Percentiles rank a stretch among this genome's conserved stretches.
These are phyloP conservation scores for Hyparrhenia diplandra DNA, from an alignment of 176 grass and related monocot species.

Conservation along the genomic window DNA sequence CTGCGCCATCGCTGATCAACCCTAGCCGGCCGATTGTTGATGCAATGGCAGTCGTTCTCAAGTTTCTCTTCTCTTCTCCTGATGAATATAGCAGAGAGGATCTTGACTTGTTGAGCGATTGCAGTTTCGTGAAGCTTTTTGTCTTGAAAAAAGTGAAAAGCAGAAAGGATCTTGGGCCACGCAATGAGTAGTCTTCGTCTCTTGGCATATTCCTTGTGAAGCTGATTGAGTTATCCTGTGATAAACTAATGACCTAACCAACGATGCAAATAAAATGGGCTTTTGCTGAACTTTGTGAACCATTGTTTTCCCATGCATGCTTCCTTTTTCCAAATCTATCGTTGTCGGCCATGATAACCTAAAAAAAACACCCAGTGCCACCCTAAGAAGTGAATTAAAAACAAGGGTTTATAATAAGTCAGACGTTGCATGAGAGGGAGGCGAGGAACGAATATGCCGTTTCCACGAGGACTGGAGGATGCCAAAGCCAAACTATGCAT, in stretches of 20 bases:
- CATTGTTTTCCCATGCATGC: not conserved
- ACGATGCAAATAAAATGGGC: not conserved
- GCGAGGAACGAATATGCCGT: slow-evolving; percentile 13
- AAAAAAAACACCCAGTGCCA: not conserved
- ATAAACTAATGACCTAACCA: not conserved
- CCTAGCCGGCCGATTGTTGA: not conserved
- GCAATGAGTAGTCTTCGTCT: not conserved
- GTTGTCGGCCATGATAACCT: slow-evolving; percentile 34
- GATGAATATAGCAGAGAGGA: not conserved
- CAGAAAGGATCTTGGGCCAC: not conserved
- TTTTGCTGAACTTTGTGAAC: not conserved
- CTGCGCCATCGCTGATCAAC: not conserved
- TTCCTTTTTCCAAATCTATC: slow-evolving; percentile 30
- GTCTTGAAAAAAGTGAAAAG: not conserved
- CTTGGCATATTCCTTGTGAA: slow-evolving; percentile 3
- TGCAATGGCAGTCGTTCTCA: not conserved
- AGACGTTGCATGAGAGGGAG: not conserved
- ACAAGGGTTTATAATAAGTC: not conserved
- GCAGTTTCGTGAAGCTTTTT: not conserved
- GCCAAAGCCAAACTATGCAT: not conserved
- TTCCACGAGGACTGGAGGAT: not conserved
- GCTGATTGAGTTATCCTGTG: not conserved
- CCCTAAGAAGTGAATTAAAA: not conserved
- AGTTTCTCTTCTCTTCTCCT: not conserved
- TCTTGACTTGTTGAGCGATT: not conserved